These are phyloP conservation scores for Candida nemodendra DNA, from an alignment of 805 yeast species.

Conservation along the genomic window DNA sequence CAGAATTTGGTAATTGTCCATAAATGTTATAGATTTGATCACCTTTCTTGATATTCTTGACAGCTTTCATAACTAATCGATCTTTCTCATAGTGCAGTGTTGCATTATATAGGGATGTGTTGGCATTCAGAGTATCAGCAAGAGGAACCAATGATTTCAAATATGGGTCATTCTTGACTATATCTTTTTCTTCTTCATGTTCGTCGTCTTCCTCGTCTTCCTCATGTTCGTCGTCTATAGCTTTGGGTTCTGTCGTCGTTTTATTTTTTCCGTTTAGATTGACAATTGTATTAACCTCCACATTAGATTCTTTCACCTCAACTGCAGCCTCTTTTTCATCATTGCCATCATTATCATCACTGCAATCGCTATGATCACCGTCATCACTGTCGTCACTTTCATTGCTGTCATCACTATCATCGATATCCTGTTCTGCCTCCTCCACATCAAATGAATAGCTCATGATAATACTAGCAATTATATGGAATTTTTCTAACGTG, in stretches of 20 bases:
- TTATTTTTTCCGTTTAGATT: conserved; percentile 30
- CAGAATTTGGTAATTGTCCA: conserved; percentile 90
- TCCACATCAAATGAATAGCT: conserved; percentile 89
- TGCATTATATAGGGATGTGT: conserved; percentile 75
- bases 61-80: conserved; percentile 68
- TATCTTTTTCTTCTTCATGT: conserved; percentile 27
- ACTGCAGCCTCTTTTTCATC: conserved; percentile 24
- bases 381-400: conserved; percentile 14
- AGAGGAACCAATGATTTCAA: conserved; percentile 88
- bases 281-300: conserved; percentile 13
- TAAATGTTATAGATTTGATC: conserved; percentile 86
- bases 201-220: conserved; percentile 29
- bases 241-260: too few relatives aligned
- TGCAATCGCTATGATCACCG: too few relatives aligned
- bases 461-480: conserved; percentile 78
- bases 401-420: conserved; percentile 28
- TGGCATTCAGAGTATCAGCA: conserved; percentile 89
- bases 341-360: too few relatives aligned
- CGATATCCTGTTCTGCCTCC: conserved; percentile 26
- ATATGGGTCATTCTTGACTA: conserved; percentile 31
- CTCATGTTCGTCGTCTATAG: conserved; percentile 38
- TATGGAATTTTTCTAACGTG: conserved; percentile 59
- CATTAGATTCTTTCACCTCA: conserved; percentile 15
- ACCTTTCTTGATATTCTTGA: conserved; percentile 54
- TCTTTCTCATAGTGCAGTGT: conserved; percentile 52